Evolutionary conservation across 306 rosid species (phyloP).

Genomic region (Amphicarpaea edgeworthii): DNA sequence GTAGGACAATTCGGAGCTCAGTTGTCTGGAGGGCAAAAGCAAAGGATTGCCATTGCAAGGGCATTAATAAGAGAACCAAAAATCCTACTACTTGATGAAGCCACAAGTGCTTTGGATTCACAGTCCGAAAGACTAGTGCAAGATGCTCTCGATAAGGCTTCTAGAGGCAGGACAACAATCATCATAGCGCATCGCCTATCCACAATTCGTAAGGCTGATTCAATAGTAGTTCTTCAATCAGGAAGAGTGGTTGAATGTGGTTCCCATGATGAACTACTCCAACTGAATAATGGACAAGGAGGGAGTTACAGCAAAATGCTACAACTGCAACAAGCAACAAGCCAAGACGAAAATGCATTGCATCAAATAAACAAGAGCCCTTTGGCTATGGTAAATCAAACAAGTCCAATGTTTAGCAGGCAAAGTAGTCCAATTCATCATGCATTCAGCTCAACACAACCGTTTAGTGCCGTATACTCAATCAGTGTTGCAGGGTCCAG

Average conservation of each 20-base stretch:
- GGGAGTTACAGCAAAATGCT: conserved; percentile 72
- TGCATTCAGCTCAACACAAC: conserved; percentile 42
- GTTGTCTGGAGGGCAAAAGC: conserved; percentile 88
- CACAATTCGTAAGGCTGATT: conserved; percentile 67
- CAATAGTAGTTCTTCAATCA: conserved; percentile 72
- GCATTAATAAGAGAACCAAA: conserved; percentile 76
- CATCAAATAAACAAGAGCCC: conserved; percentile 26
- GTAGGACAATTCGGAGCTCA: conserved; percentile 88
- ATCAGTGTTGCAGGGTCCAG: conserved; percentile 54
- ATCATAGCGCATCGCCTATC: conserved; percentile 83
- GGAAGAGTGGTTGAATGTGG: conserved; percentile 78
- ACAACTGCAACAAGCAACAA: conserved; percentile 61
- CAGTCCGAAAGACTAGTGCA: conserved; percentile 76
- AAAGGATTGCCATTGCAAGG: conserved; percentile 91
- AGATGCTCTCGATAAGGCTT: conserved; percentile 78
- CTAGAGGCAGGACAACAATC: conserved; percentile 78
- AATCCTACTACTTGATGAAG: conserved; percentile 88
- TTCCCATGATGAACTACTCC: conserved; percentile 69
- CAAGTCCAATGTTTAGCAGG: conserved; percentile 45
- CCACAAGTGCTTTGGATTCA: conserved; percentile 91
- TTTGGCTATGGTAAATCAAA: conserved; percentile 30
- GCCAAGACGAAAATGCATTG: conserved; percentile 44
- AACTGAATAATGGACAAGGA: conserved; percentile 57
- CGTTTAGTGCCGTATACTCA: conserved; percentile 64
- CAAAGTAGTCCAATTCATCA: conserved; percentile 51